Conservation (phyloP, 1,139 yeast species). For the Candida tropicalis region DNA sequence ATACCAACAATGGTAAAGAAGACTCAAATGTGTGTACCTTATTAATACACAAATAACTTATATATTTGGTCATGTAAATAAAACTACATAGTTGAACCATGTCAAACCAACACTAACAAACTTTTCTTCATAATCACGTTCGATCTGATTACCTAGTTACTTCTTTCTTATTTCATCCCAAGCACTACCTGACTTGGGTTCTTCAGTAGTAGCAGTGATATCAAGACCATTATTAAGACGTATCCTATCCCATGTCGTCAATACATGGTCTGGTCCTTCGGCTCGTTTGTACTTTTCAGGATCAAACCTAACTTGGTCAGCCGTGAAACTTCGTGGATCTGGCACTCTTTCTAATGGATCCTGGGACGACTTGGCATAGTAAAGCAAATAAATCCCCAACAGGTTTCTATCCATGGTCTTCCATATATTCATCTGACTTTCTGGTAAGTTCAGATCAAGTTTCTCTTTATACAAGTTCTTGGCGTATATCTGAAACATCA, state of each 20-base stretch:
- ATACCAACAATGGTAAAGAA: no score
- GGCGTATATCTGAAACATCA: constrained; percentile 27
- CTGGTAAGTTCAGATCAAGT: constrained; percentile 13
- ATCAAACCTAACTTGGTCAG: constrained; percentile 8
- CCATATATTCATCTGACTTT: constrained; percentile 31
- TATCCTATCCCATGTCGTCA: constrained; percentile 31
- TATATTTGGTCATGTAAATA: no score
- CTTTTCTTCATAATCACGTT: no score
- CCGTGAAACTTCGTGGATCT: constrained; percentile 11
- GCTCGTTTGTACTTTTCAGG: constrained; percentile 8
- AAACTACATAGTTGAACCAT: no score
- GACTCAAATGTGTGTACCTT: no score
- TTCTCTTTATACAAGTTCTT: constrained; percentile 25
- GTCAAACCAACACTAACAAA: no score
- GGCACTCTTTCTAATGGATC: constrained; percentile 31
- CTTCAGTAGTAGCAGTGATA: constrained; percentile 5
- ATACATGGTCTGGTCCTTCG: not conserved
- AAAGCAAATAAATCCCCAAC: constrained; percentile 38
- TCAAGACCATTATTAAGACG: constrained; percentile 30
- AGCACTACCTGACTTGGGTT: no score
- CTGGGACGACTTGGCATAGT: constrained; percentile 34
- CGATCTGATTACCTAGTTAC: no score
- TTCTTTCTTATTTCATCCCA: no score
- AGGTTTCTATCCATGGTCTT: constrained; percentile 40
- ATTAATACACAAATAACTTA: no score